Evolutionary conservation across 768 basidiomycete species (phyloP).

Genomic region (Amanita molliuscula): DNA sequence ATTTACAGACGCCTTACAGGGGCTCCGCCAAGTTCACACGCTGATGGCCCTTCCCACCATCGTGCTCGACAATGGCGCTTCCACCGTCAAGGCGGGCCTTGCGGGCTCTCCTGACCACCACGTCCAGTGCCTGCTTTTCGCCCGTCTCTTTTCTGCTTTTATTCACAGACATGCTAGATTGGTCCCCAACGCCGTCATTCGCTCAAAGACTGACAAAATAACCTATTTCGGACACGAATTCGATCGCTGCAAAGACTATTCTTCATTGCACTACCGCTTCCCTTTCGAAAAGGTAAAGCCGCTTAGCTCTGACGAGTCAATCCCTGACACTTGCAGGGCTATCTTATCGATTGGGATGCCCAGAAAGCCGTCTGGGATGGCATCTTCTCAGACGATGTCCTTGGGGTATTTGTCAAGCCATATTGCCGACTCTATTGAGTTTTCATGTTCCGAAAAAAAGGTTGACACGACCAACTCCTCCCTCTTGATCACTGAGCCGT

Average conservation of each 20-base stretch:
- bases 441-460: conserved; percentile 25
- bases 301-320: conserved; percentile 2
- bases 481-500: conserved; percentile 86
- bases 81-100: conserved; percentile 68
- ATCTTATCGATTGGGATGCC: conserved; percentile 90
- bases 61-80: conserved; percentile 84
- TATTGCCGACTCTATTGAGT: not conserved
- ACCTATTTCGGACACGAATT: conserved; percentile 86
- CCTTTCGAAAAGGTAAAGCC: conserved; percentile 74
- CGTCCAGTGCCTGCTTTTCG: conserved; percentile 5
- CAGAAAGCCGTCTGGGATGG: conserved; percentile 94
- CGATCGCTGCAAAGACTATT: conserved; percentile 64
- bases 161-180: conserved; percentile 30
- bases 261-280: conserved; percentile 71
- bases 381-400: conserved; percentile 62
- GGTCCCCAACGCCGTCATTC: conserved; percentile 72
- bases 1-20: conserved; percentile 12
- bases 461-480: conserved; percentile 64
- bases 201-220: conserved; percentile 74
- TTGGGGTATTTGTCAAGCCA: conserved; percentile 39
- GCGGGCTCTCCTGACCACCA: conserved; percentile 20
- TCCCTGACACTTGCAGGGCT: conserved; percentile 50
- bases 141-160: conserved; percentile 4
- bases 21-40: not conserved
- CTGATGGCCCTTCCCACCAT: conserved; percentile 27